phyloP scores from a whole-genome alignment of 192 early-diverging fungal genomes.

The Gamsiella multidivaricata region DNA sequence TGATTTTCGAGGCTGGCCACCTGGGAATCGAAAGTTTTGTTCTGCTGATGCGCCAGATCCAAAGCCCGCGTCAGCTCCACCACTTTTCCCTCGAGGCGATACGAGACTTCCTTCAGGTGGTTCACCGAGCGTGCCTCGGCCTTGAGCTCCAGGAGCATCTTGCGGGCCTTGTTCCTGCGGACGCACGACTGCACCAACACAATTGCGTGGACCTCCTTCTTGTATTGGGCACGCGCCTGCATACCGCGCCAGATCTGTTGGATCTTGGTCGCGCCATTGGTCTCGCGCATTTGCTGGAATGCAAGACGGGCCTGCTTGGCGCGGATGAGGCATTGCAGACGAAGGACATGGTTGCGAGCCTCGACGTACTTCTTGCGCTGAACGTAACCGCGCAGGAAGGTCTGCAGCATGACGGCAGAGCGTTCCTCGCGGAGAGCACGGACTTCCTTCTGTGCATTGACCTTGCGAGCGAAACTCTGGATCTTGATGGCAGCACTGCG shows the following conservation, averaged over 20 bases:
- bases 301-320: slow-evolving; percentile 69
- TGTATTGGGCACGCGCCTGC: slow-evolving; percentile 70
- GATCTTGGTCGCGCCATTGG: slow-evolving; percentile 79
- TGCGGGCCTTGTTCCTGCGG: slow-evolving; percentile 78
- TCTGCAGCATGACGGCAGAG: slow-evolving; percentile 84
- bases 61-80: slow-evolving; percentile 90
- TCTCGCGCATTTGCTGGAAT: slow-evolving; percentile 69
- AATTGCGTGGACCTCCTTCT: slow-evolving; percentile 64
- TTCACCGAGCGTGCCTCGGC: slow-evolving; percentile 90
- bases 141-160: slow-evolving; percentile 75
- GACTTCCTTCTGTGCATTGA: slow-evolving; percentile 65
- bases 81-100: slow-evolving; percentile 96
- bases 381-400: slow-evolving; percentile 72
- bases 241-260: slow-evolving; percentile 79
- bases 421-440: slow-evolving; percentile 67
- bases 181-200: slow-evolving; percentile 86
- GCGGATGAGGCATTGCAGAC: slow-evolving; percentile 74
- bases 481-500: slow-evolving; percentile 69
- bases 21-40: slow-evolving; percentile 67
- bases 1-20: slow-evolving; percentile 73
- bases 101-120: slow-evolving; percentile 95
- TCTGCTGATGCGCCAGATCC: slow-evolving; percentile 75
- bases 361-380: slow-evolving; percentile 61
- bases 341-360: slow-evolving; percentile 65
- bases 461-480: slow-evolving; percentile 74